Evolutionary conservation across 2,329 filamentous ascomycete species (phyloP), one percentile per base, ranked within the genome.

Genomic region (Xylaria sp.): DNA sequence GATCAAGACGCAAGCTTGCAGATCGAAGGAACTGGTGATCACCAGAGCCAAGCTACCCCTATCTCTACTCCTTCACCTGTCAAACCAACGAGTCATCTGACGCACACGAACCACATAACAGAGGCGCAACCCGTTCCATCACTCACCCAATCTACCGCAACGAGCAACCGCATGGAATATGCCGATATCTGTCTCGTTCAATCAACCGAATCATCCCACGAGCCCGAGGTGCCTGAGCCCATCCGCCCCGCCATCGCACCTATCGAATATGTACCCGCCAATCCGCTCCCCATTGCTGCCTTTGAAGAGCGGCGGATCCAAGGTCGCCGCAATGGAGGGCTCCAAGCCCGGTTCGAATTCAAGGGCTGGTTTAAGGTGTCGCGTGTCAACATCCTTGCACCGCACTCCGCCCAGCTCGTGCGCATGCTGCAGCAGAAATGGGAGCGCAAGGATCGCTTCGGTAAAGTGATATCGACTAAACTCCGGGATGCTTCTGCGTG

Each of bases 361-460:
- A 61, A 20, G 17, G 75, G 75, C 29, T 77, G 75, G 75, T 73
- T 70, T 67, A 61, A 39, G 31, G 56, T 76, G 22, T 31, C 60
- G 10, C 71, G 68, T 13, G 53, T 77, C 63, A 72, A 69, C 50
- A 20, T 76, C 22, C 61, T 77, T 0, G 71, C 74, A 0, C 74
- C 75, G 6, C 54, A 56, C 2, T 74, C 73, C 2, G 63, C 63
- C 5, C 72, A 75, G 68, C 73, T 77, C 17, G 61, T 71, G 7
- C 67, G 69, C 49, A 73, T 76, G 75, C 69, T 71, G 33, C 64
- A 69, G 33, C 71, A 73, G 67, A 75, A 75, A 64, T 74, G 71
- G 73, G 72, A 71, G 69, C 73, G 69, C 25, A 68, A 66, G 36
- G 69, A 73, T 56, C 65, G 68, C 38, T 59, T 27, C 49, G 73